Evolutionary conservation across 306 rosid species (phyloP), one percentile per base, ranked within the genome.

Genomic region (Alnus glutinosa): DNA sequence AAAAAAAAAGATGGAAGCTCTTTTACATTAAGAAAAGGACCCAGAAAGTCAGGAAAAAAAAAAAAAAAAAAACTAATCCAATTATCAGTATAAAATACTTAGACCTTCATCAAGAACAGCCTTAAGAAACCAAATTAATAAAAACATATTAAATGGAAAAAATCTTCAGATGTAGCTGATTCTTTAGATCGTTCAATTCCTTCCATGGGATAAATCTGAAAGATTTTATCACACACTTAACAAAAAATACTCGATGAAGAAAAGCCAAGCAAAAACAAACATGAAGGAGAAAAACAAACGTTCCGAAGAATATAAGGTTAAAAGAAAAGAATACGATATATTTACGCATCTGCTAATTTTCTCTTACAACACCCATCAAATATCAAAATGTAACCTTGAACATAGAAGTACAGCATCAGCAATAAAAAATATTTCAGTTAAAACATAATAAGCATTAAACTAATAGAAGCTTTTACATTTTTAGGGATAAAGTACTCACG

Each of bases 401-500:
- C 5, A 50, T 3, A 50, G 54, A 50, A 50, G 54, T 9, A 11
- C 16, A 50, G 16, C 54, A 50, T 50, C 54, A 10, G 15, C 46
- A 50, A 50, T 10, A 50, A 50, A 55, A 16, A n/a, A 16, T 2
- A 1, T 6, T 55, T 55, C 18, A n/a, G 61, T 55, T 3, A 55
- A 18, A 55, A 55, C 61, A n/a, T 55, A 47, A 50, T 58, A 52
- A 32, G 71, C 13, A 6, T 18, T 68, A 19, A 28, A 47, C 14
- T 57, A 23, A 34, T 58, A 71, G 9, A 28, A 39, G 28, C 55
- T 34, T 32, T 36, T 52, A 52, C 32, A 58, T 61, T 8, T 76
- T 70, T 61, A 50, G 13, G 12, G 74, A 28, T 36, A 73, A 55
- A 55, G 54, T 75, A 81, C 94, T 86, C 72, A 90, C 94, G 89